A percentile compares a stretch with the other conserved stretches of the same genome.
Conservation (phyloP, 148 eudicot genomes). For the Diospyros kaki region DNA sequence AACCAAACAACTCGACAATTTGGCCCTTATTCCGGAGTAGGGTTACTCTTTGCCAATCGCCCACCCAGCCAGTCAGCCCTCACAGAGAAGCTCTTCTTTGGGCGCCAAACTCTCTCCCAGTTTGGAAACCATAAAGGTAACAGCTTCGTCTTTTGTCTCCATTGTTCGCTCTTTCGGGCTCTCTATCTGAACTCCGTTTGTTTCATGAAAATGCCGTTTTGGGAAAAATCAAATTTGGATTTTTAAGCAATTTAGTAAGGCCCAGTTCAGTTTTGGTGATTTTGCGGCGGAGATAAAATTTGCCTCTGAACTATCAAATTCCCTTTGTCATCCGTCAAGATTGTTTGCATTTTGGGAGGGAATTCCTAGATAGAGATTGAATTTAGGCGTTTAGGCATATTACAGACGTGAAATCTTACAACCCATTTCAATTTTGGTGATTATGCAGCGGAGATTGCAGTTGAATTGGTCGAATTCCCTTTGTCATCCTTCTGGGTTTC, state of each 20-base stretch:
- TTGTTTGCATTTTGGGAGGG: not conserved
- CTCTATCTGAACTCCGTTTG: not conserved
- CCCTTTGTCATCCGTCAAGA: too few relatives aligned
- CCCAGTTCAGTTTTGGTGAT: too few relatives aligned
- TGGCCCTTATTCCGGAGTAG: constrained; percentile 30
- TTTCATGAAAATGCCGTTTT: not conserved
- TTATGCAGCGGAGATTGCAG: not conserved
- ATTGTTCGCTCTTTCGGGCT: not conserved
- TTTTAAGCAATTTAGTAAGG: too few relatives aligned
- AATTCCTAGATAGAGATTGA: not conserved
- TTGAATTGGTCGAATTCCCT: not conserved
- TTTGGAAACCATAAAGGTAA: constrained; percentile 4
- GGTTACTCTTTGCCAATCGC: constrained; percentile 31
- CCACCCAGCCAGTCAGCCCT: too few relatives aligned
- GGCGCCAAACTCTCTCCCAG: constrained; percentile 13
- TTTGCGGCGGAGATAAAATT: too few relatives aligned
- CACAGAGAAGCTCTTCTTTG: constrained; percentile 8
- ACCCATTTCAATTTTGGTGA: not conserved
- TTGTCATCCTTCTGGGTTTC: constrained; percentile 1
- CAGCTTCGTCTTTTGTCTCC: not conserved
- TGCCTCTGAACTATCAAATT: too few relatives aligned
- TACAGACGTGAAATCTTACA: not conserved
- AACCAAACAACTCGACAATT: constrained; percentile 18
- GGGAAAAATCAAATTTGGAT: not conserved
- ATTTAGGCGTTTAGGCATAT: not conserved